These are phyloP conservation scores for Breviolum minutum DNA, from an alignment of 73 alveolate genomes.

Conservation along the genomic window DNA sequence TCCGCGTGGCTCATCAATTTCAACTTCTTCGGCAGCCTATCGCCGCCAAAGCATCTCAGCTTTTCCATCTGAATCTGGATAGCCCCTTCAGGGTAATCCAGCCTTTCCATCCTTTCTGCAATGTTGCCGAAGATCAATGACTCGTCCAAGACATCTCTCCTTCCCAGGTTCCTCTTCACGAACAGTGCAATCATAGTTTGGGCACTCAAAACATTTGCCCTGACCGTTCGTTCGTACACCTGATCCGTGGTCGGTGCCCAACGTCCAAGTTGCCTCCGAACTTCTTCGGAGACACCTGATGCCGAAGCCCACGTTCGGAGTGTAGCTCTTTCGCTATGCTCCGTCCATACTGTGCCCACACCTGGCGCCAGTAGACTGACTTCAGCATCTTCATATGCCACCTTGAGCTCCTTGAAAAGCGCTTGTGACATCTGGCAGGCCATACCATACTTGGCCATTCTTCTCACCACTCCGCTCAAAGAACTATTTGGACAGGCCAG, in stretches of 20 bases:
- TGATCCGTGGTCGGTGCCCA: background rate
- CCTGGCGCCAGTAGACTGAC: background rate
- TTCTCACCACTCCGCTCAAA: background rate
- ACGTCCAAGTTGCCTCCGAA: conserved; percentile 6
- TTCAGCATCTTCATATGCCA: background rate
- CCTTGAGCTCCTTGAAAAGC: background rate
- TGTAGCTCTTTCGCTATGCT: background rate
- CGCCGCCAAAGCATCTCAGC: background rate
- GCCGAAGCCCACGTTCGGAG: background rate
- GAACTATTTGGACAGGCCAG: background rate
- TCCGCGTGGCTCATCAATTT: background rate
- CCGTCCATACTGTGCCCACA: background rate
- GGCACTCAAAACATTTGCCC: background rate
- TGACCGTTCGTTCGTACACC: background rate
- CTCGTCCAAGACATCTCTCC: conserved; percentile 6
- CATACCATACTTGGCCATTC: background rate
- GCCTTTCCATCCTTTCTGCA: background rate
- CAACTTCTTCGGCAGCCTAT: background rate
- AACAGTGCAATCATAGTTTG: conserved; percentile 31
- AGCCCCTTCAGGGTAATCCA: background rate
- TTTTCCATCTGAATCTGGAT: background rate
- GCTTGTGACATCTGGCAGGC: background rate
- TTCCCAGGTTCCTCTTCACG: background rate
- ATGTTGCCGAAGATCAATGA: background rate
- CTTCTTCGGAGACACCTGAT: background rate